Base-by-base conservation (phyloP, 2,329 filamentous ascomycete genomes). In the Paramyrothecium roridum region DNA sequence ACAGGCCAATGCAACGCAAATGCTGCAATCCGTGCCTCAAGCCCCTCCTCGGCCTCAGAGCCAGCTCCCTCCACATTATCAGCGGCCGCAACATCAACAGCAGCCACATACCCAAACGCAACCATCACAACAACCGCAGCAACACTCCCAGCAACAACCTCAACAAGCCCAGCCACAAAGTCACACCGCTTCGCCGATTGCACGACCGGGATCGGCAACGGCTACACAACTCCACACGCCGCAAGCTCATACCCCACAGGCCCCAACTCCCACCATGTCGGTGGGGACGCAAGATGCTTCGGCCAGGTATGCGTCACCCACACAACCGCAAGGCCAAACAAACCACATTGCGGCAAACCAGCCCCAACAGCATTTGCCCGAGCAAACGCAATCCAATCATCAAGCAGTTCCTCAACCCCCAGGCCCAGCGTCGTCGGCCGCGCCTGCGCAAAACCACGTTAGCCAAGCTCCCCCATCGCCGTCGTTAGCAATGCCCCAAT, bases 1-100 rank as follows among this genome's bases (percentile, higher is more conserved):
- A 33, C 58, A 37, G 56, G 60, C 50, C 56, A 64, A 65, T 37
- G 63, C 67, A 40, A 70, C 72, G 21, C 69, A 71, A 48, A 57
- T 63, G 23, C 56, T 67, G 26, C 67, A 70, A 40, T 62, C 67
- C 13, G 61, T 65, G 50, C 53, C 66, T 37, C 62, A 66, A 53
- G 57, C 64, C 33, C 63, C 64, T 47, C 63, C 65, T 52, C 50
- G 64, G 50, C 59, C 65, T 50, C 61, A 65, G 48, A 57, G 30
- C 26, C 49, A 51, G 21, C 16, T 16, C 21, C 16, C 48, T n/a
- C 48, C 46, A 13, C 46, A 48, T 21, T 43, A 43, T 13, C 37
- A 43, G n/a, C 13, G 37, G 22, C 57, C 63, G 33, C 62, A 64
- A 46, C 55, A 63, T 13, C 64, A 66, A 48, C 52, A 60, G 13